Evolutionary conservation across 345 rosid species (phyloP).

Genomic region (Euclidium syriacum): DNA sequence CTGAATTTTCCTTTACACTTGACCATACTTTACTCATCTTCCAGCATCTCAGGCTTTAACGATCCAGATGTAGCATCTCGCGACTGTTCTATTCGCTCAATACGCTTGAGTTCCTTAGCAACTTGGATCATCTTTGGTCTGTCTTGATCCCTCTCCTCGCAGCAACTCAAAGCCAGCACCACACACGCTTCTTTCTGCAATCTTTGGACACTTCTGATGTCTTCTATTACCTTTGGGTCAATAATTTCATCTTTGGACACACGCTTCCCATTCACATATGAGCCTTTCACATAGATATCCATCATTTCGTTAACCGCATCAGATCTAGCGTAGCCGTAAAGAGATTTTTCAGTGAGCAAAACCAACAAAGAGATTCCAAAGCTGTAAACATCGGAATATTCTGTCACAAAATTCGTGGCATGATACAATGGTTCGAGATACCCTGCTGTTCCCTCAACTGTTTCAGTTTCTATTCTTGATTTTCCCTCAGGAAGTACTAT

Average conservation of each 20-base stretch:
- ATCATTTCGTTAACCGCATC: background rate
- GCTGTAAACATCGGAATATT: constrained; percentile 7
- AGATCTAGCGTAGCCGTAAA: background rate
- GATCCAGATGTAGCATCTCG: too few species aligned
- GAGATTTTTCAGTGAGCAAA: background rate
- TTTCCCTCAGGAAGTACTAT: constrained; percentile 6
- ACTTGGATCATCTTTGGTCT: constrained; percentile 9
- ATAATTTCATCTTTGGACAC: background rate
- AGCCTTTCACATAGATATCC: background rate
- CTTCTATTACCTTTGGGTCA: background rate
- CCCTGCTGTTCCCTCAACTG: background rate
- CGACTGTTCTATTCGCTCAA: too few species aligned
- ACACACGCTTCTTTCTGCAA: background rate
- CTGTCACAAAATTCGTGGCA: background rate
- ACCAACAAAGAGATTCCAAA: constrained; percentile 8
- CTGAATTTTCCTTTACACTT: too few species aligned
- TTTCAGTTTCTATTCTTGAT: too few species aligned
- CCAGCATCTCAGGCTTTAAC: too few species aligned
- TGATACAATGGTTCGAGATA: background rate
- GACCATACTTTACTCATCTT: too few species aligned
- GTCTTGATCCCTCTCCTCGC: background rate
- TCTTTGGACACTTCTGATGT: background rate
- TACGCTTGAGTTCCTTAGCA: constrained; percentile 3
- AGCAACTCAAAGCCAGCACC: background rate
- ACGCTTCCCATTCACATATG: background rate